Evolutionary conservation across 2,329 filamentous ascomycete genomes (phyloP), one percentile per base, ranked within the genome.

Genomic region (Diaporthe sp.): DNA sequence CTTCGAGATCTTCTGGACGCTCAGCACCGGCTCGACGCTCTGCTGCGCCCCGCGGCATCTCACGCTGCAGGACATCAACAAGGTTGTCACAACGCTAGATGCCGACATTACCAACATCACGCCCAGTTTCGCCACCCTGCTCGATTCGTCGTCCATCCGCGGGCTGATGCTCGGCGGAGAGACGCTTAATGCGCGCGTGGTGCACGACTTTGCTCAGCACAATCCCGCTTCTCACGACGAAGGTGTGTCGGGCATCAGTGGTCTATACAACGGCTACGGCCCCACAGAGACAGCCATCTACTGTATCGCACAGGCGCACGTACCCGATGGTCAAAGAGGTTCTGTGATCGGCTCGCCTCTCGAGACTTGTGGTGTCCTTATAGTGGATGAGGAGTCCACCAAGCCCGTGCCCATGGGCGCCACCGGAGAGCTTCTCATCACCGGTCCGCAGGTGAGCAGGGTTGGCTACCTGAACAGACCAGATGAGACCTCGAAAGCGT

Each of bases 61-160:
- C 17, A 70, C 72, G 12, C 62, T 74, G 28, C 61, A 65, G 19
- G 79, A 79, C 4, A 62, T 81, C 17, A 81, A 37, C 70, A 70
- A 58, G 49, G 72, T 71, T 15, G 53, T 71, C 42, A 74, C 72
- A 13, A 60, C 72, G 34, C 44, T 83, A 13, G 78, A 82, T 65
- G 84, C 83, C 8, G 84, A 82, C 15, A 80, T 85, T 13, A 84
- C 83, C 79, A 84, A 84, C 78, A 80, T 83, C 17, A 85, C 84
- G 0, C 83, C 84, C 5, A 85, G 84, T 71, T 80, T 85, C 31
- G 84, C 72, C 22, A 70, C 72, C 4, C 62, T 74, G 25, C 51
- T 74, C 12, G 71, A 73, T 31, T n/a, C 71, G 10, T 65, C 58
- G 34, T 62, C 71, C 17, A 55, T 84, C 17, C 75, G 79, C 25